Base-by-base conservation (phyloP, 129 eudicot genomes). In the Sambucus nigra region DNA sequence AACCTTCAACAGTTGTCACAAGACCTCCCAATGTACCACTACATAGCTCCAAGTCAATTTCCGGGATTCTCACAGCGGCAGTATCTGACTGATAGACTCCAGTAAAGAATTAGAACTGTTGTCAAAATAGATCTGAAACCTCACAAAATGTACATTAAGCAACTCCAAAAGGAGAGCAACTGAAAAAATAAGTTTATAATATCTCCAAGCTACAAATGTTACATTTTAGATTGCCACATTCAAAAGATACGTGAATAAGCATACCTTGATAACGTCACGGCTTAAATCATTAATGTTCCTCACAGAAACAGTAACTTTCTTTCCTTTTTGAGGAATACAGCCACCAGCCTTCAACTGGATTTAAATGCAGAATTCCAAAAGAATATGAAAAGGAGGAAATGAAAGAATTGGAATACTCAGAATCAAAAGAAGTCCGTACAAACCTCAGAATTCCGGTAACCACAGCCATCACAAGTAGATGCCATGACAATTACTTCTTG, bases 401-500 rank as follows among this genome's bases (percentile, higher is more conserved):
- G 20, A 45, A 10, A 45, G 23, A 45, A 29, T 3, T 29, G 8
- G 35, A 4, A 29, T 29, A 8, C n/a, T n/a, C n/a, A n/a, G n/a
- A n/a, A n/a, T n/a, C n/a, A n/a, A n/a, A n/a, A n/a, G n/a, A n/a
- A n/a, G n/a, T n/a, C n/a, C n/a, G n/a, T 14, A 65, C 74, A 45
- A 65, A 91, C 98, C 95, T 91, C 98, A 2, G 95, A 91, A 70
- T 65, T 85, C 29, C 79, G 86, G 71, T 85, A 91, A 52, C 95
- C 95, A 76, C 98, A 91, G 64, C 70, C 68, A 50, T 91, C 99
- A 51, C 99, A 91, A 15, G 95, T 49, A 68, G 94, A 81, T 33
- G 95, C 95, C 99, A 91, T 91, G 51, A 85, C 95, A 53, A 86
- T 86, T 17, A 91, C 95, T 77, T 86, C 95, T 91, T 86, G 88